phyloP scores from a whole-genome alignment of 257 asterid species.

The Przewalskia tangutica region DNA sequence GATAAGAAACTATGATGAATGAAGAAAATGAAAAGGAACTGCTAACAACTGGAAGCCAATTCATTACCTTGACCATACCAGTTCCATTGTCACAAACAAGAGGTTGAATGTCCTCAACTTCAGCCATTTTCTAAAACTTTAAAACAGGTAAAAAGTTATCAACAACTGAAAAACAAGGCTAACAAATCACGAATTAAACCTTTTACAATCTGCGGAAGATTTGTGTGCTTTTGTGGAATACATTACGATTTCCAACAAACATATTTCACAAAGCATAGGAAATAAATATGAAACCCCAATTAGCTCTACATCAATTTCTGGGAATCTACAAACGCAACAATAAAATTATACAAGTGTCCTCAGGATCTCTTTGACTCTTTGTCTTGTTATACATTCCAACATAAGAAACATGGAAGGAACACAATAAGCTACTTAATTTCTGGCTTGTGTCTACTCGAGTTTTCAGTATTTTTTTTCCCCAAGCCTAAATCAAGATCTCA shows the following conservation, averaged over 20 bases:
- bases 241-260: not conserved
- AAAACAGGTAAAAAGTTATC: not conserved
- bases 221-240: not conserved
- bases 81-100: conserved; percentile 25
- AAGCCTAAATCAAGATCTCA: not conserved
- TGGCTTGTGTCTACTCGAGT: too few relatives aligned
- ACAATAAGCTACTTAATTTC: too few relatives aligned
- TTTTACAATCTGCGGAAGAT: not conserved
- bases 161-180: not conserved
- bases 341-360: too few relatives aligned
- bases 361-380: too few relatives aligned
- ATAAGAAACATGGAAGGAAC: too few relatives aligned
- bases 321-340: too few relatives aligned
- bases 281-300: too few relatives aligned
- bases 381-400: too few relatives aligned
- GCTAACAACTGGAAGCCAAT: not conserved
- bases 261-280: not conserved
- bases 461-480: too few relatives aligned
- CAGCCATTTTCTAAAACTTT: conserved; percentile 17
- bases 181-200: not conserved
- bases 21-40: not conserved
- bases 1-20: too few relatives aligned
- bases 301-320: too few relatives aligned
- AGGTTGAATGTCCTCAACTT: conserved; percentile 17
- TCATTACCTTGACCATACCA: conserved; percentile 19